Evolutionary conservation across 2,329 filamentous ascomycete genomes (phyloP).

Genomic region (Aspergillus jensenii): DNA sequence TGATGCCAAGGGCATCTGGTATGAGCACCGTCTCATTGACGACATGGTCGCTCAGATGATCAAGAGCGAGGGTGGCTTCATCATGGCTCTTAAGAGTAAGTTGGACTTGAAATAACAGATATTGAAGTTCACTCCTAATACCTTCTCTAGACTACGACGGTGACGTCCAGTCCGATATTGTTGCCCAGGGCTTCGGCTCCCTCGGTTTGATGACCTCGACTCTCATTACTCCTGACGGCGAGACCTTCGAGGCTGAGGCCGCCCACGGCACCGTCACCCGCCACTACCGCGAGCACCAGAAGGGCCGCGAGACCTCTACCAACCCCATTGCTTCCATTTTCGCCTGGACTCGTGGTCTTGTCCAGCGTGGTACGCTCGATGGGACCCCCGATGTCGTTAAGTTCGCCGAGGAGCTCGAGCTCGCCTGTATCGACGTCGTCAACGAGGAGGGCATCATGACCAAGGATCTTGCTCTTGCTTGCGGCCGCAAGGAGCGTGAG

Average conservation of each 20-base stretch:
- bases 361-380: conserved; percentile 92
- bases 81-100: conserved; percentile 97
- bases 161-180: conserved; percentile 97
- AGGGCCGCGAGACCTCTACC: conserved; percentile 93
- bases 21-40: conserved; percentile 98
- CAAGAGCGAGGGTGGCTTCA: conserved; percentile 93
- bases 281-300: conserved; percentile 98
- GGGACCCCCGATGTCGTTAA: conserved; percentile 85
- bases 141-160: conserved; percentile 81
- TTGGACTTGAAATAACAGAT: not conserved
- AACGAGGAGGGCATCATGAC: conserved; percentile 96
- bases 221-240: conserved; percentile 92
- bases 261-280: conserved; percentile 98
- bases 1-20: conserved; percentile 93
- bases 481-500: conserved; percentile 78
- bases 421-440: conserved; percentile 91
- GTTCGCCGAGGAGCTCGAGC: conserved; percentile 88
- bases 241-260: conserved; percentile 96
- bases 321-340: conserved; percentile 99
- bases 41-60: conserved; percentile 99
- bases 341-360: conserved; percentile 92
- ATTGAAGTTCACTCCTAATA: not conserved
- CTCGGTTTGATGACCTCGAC: conserved; percentile 98
- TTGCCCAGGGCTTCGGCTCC: conserved; percentile 96
- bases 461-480: conserved; percentile 95